Evolutionary conservation across 2,329 filamentous ascomycete species (phyloP).

Genomic region (Diaporthe caulivora): DNA sequence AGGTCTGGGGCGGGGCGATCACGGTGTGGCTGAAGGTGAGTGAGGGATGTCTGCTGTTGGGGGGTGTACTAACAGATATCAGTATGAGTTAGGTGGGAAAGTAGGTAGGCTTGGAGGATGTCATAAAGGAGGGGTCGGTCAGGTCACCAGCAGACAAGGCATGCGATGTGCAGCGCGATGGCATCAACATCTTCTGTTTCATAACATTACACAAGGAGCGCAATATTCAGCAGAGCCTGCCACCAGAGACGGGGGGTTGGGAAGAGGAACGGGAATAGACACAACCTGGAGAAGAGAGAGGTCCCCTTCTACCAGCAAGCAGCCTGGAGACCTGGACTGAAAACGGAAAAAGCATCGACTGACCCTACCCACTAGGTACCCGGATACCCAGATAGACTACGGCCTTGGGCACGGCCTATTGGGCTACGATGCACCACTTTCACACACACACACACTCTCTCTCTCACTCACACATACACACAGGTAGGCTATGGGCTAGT

Average conservation of each 20-base stretch:
- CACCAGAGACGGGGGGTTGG: conserved; percentile 3
- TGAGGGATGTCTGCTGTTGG: conserved; percentile 13
- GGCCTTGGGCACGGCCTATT: conserved; percentile 28
- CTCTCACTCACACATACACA: background rate
- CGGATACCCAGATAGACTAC: conserved; percentile 8
- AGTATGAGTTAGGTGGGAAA: conserved; percentile 27
- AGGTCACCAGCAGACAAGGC: conserved; percentile 28
- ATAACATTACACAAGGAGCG: conserved; percentile 30
- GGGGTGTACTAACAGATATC: conserved; percentile 28
- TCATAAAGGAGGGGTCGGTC: conserved; percentile 30
- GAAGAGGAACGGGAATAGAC: background rate
- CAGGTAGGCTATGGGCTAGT: background rate
- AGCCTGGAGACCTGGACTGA: conserved; percentile 11
- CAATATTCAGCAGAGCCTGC: conserved; percentile 18
- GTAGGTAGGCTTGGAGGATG: conserved; percentile 31
- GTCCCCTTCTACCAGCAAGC: background rate
- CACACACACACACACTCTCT: background rate
- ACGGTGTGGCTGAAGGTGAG: conserved; percentile 33
- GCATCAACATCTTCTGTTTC: conserved; percentile 30
- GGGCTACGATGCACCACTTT: conserved; percentile 11
- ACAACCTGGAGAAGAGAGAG: conserved; percentile 6
- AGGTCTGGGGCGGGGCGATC: conserved; percentile 31
- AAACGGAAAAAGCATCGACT: conserved; percentile 32
- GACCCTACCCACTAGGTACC: conserved; percentile 16
- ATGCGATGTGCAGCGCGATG: conserved; percentile 26